Evolutionary conservation across 1,284 basidiomycete species (phyloP).

Genomic region (Ustanciosporium gigantosporum): DNA sequence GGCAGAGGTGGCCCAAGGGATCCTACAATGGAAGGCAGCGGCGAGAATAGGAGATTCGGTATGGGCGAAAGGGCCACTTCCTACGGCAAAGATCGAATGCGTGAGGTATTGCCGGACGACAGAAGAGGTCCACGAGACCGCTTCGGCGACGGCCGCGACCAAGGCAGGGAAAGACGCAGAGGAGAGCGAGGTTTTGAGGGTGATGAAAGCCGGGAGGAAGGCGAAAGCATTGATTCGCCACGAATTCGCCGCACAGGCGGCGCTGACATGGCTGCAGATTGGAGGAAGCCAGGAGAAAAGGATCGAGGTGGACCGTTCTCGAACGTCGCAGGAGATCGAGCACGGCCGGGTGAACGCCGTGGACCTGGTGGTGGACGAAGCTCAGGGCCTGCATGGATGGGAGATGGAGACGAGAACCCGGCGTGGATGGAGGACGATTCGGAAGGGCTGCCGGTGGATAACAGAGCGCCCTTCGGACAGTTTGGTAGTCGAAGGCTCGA

Average conservation of each 20-base stretch:
- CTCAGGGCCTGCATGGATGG: slow-evolving; percentile 40
- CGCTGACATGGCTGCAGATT: slow-evolving; percentile 35
- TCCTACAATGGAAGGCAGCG: slow-evolving; percentile 9
- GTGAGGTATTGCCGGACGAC: slow-evolving; percentile 29
- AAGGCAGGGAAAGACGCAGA: slow-evolving; percentile 18
- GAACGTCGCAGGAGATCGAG: slow-evolving; percentile 24
- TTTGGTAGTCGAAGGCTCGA: slow-evolving; percentile 60
- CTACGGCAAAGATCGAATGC: slow-evolving; percentile 36
- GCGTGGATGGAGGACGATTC: slow-evolving; percentile 87
- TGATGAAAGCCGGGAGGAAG: slow-evolving; percentile 38
- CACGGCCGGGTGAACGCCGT: slow-evolving; percentile 28
- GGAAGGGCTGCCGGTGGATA: slow-evolving; percentile 29
- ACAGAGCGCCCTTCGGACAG: slow-evolving; percentile 35
- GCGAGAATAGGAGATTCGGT: slow-evolving; percentile 24
- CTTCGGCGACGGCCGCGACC: slow-evolving; percentile 8
- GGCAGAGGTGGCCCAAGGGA: slow-evolving; percentile 21
- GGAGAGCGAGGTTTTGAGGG: slow-evolving; percentile 26
- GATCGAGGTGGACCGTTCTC: slow-evolving; percentile 31
- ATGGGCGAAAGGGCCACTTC: slow-evolving; percentile 36
- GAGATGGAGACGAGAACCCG: slow-evolving; percentile 76
- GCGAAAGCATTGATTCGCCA: slow-evolving; percentile 39
- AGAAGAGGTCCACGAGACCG: slow-evolving; percentile 4
- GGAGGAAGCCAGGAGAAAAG: slow-evolving; percentile 35
- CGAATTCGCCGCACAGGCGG: slow-evolving; percentile 37
- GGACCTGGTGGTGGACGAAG: slow-evolving; percentile 10